Evolutionary conservation across 805 yeast species (phyloP), one percentile per base, ranked within the genome.

Genomic region (Candida loeiensis): DNA sequence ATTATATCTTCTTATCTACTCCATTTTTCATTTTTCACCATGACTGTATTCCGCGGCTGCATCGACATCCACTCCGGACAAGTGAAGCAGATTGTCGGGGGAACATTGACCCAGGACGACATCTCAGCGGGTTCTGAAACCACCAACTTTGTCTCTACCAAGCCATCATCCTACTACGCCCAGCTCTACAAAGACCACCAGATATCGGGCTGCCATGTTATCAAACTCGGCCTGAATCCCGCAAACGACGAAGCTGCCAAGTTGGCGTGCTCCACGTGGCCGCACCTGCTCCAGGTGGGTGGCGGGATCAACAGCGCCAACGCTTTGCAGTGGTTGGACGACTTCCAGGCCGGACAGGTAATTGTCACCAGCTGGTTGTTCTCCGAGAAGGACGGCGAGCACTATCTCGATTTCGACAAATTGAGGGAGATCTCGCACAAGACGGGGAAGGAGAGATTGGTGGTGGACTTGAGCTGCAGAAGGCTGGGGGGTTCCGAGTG

Each of bases 61-160:
- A 91, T 93, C 27, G 99, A 93, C 58, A 80, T 93, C 43, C 99
- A 93, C 61, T 76, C 84, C 6, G 99, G 99, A 2, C 83, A 86
- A 50, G 99, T 93, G 45, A 93, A 93, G 55, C 99, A 93, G 59
- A 93, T 93, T 39, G 97, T 93, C 1, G 99, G 99, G 5, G 95
- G 96, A 0, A 85, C 96, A 0, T 68, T 93, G 15, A 70, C 74
- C 0, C 64, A 67, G 8, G 82, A 80, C 43, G 82, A 78, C 47
- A 47, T 49, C 14, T 61, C 60, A n/a, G 54, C 60, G 6, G 61
- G 61, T 7, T 29, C 45, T 7, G 38, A 50, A 12, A 55, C 65
- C 11, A 76, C 69, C 40, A 93, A 93, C 59, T 90, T 85, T 56
- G 85, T 90, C 4, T 80, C 95, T 2, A 63, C 74, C 19, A 74